Evolutionary conservation across 768 basidiomycete species (phyloP).

Genomic region (Agrocybe praecox): DNA sequence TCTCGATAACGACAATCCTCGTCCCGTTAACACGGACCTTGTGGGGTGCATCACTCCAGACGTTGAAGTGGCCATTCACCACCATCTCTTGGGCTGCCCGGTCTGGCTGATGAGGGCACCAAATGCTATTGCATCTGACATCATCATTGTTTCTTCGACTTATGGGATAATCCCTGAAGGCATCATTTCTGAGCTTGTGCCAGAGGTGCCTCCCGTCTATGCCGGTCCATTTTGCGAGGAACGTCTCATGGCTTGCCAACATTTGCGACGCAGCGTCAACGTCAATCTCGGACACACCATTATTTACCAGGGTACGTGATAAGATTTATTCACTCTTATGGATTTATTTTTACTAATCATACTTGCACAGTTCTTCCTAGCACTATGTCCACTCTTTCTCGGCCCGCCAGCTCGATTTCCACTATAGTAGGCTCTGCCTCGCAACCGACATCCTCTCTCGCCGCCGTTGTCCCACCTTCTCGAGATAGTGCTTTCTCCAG

Average conservation of each 20-base stretch:
- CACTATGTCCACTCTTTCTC: too few species aligned
- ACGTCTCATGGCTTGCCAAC: neutral
- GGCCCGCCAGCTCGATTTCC: too few species aligned
- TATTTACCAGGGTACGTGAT: too few species aligned
- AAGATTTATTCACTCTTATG: too few species aligned
- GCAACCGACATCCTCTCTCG: too few species aligned
- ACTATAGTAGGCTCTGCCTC: too few species aligned
- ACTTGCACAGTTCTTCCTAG: too few species aligned
- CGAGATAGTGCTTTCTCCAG: too few species aligned
- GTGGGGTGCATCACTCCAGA: neutral
- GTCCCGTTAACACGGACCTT: neutral
- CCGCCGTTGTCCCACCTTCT: too few species aligned
- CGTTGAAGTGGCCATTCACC: neutral
- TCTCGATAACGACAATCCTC: neutral
- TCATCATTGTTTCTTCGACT: neutral
- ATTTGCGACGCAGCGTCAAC: too few species aligned
- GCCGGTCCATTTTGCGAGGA: neutral
- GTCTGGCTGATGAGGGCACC: slow-evolving; percentile 1
- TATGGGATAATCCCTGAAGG: neutral
- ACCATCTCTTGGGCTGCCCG: neutral
- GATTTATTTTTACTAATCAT: too few species aligned
- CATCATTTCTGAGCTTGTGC: neutral
- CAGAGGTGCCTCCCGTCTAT: neutral
- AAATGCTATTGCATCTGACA: neutral
- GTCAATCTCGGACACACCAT: too few species aligned